Evolutionary conservation across 768 basidiomycete genomes (phyloP), one percentile per base, ranked within the genome.

Genomic region (Tulasnella sp.): DNA sequence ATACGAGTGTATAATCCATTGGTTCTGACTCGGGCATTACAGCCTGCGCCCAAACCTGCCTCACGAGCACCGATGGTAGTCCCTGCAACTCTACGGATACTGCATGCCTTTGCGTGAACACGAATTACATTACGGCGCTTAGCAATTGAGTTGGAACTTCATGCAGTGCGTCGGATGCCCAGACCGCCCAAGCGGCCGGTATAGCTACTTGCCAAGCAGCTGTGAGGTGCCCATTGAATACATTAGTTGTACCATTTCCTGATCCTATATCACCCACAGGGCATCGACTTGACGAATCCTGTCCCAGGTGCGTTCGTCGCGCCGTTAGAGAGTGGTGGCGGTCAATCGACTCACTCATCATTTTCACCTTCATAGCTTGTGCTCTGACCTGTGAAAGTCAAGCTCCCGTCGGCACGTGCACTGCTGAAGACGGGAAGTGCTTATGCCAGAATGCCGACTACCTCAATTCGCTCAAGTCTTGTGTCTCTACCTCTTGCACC

Each of bases 371-470:
- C 6, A n/a, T 26, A 73, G 72, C 37, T 35, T 73, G 72, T 26
- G 37, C 67, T 0, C 12, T 29, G 1, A 0, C 71, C 3, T 73
- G 72, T 69, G 26, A 26, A 1, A n/a, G 14, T 2, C n/a, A 8
- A 3, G 35, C 32, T 4, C 11, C 8, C 41, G 22, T 81, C n/a
- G 85, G 80, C 52, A 76, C 74, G 72, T 91, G 90, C 81, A 14
- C 68, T 16, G 8, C 78, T 1, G 79, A 78, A 26, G 86, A 90
- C 80, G 80, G 84, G 76, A 75, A 75, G 32, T 92, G 91, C 76
- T 80, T 89, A 32, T 90, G 89, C 83, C 78, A 80, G 6, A 81
- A 80, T 77, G 0, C 75, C 26, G n/a, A 16, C 5, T 70, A 52
- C 69, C 14, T 70, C 32, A 29, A 26, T 8, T 1, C 11, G n/a